Evolutionary conservation across 805 yeast genomes (phyloP).

Genomic region (Komagataella mondaviorum): DNA sequence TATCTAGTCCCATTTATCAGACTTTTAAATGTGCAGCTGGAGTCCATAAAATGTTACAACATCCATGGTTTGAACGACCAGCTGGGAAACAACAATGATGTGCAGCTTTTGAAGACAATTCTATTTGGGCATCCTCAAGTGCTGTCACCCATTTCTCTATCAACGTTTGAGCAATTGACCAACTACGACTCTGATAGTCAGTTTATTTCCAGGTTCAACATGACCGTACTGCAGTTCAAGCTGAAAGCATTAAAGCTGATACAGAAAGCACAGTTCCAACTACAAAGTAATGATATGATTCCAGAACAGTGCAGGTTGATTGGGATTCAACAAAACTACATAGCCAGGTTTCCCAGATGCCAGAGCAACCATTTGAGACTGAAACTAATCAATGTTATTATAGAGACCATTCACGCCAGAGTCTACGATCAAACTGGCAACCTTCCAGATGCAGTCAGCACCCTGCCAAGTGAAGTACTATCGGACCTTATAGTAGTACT

Average conservation of each 20-base stretch:
- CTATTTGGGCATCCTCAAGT: neutral
- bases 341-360: constrained; percentile 31
- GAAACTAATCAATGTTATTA: constrained; percentile 24
- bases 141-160: neutral
- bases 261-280: neutral
- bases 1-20: neutral
- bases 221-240: neutral
- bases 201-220: neutral
- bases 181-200: neutral
- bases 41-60: neutral
- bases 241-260: neutral
- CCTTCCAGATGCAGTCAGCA: neutral
- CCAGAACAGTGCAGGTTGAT: constrained; percentile 15
- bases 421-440: neutral
- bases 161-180: neutral
- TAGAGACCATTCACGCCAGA: constrained; percentile 6
- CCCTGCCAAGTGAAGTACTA: neutral
- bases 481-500: neutral
- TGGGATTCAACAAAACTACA: constrained; percentile 33
- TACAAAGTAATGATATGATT: neutral
- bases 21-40: neutral
- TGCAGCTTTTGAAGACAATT: neutral
- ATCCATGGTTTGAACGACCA: neutral
- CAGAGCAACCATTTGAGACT: constrained; percentile 21
- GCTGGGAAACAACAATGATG: neutral